Evolutionary conservation across 768 basidiomycete species (phyloP).

Genomic region (Leccinum ochraceum): DNA sequence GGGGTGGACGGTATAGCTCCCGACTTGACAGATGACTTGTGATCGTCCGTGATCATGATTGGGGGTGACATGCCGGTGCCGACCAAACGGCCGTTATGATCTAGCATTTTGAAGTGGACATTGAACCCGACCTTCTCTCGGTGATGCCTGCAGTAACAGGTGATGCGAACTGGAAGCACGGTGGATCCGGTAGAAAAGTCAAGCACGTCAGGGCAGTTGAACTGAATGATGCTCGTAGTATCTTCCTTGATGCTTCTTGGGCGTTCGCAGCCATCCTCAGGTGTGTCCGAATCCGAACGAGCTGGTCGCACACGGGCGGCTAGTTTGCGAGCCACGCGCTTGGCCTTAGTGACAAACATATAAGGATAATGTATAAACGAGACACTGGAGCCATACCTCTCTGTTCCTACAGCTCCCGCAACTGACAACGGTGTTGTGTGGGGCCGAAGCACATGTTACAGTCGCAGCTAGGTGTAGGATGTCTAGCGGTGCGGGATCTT

Average conservation of each 20-base stretch:
- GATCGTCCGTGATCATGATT: constrained; percentile 99
- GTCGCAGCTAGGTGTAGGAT: constrained; percentile 70
- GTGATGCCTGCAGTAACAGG: constrained; percentile 98
- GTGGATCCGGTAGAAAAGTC: constrained; percentile 88
- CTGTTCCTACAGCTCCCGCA: constrained; percentile 89
- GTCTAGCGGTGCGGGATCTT: constrained; percentile 69
- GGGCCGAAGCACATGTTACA: constrained; percentile 80
- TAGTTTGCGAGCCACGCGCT: constrained; percentile 86
- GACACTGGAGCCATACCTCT: constrained; percentile 53
- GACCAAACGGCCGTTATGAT: constrained; percentile 75
- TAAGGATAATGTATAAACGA: constrained; percentile 8
- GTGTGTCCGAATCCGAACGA: constrained; percentile 72
- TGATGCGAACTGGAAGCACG: constrained; percentile 90
- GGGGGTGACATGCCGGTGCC: constrained; percentile 82
- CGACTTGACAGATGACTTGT: constrained; percentile 69
- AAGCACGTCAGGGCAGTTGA: constrained; percentile 89
- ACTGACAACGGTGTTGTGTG: constrained; percentile 72
- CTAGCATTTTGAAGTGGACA: constrained; percentile 84
- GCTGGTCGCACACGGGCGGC: constrained; percentile 81
- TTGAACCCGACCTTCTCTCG: constrained; percentile 95
- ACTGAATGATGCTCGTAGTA: constrained; percentile 86
- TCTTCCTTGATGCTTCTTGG: constrained; percentile 53
- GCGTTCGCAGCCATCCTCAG: constrained; percentile 54
- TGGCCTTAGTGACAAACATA: constrained; percentile 53
- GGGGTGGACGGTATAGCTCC: constrained; percentile 32